Percentiles rank a stretch among this genome's conserved stretches.
Evolutionary conservation across 2,329 filamentous ascomycete genomes (phyloP).

Genomic region (Xylariaceae sp.): DNA sequence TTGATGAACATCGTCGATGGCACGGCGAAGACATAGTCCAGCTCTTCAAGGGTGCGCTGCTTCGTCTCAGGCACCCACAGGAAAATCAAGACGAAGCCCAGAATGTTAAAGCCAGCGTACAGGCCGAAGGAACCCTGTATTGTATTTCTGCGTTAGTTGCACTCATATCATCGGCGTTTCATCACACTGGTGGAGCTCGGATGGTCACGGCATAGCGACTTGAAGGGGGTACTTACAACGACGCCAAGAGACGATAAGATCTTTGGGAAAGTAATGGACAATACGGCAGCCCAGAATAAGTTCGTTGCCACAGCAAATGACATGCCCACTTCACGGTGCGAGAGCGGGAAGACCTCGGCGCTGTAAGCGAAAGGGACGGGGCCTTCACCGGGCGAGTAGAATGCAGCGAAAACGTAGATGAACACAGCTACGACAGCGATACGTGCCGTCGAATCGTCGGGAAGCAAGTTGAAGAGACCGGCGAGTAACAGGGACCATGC

Average conservation of each 20-base stretch:
- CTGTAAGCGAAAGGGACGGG: slow-evolving; percentile 65
- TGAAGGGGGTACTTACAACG: slow-evolving; percentile 24
- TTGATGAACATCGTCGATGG: slow-evolving; percentile 38
- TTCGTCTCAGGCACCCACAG: slow-evolving; percentile 49
- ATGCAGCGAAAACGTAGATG: slow-evolving; percentile 56
- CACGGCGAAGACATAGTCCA: slow-evolving; percentile 47
- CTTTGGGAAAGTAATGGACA: slow-evolving; percentile 59
- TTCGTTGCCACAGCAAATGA: slow-evolving; percentile 64
- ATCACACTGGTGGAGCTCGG: neutral
- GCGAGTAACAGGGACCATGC: slow-evolving; percentile 62
- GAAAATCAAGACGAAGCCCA: slow-evolving; percentile 45
- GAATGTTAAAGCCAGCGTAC: slow-evolving; percentile 46
- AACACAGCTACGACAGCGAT: slow-evolving; percentile 53
- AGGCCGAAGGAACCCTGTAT: slow-evolving; percentile 42
- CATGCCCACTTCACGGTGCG: slow-evolving; percentile 69
- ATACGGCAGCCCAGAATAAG: slow-evolving; percentile 55
- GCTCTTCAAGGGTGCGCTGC: slow-evolving; percentile 46
- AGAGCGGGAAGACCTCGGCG: slow-evolving; percentile 66
- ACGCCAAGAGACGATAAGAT: slow-evolving; percentile 45
- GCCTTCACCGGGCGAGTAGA: slow-evolving; percentile 62
- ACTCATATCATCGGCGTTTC: neutral
- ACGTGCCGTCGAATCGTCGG: slow-evolving; percentile 21
- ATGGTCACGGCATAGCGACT: neutral
- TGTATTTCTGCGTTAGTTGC: slow-evolving; percentile 3
- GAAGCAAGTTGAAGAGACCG: slow-evolving; percentile 54